Evolutionary conservation across 2,329 filamentous ascomycete species (phyloP).

Genomic region (Capronia epimyces): DNA sequence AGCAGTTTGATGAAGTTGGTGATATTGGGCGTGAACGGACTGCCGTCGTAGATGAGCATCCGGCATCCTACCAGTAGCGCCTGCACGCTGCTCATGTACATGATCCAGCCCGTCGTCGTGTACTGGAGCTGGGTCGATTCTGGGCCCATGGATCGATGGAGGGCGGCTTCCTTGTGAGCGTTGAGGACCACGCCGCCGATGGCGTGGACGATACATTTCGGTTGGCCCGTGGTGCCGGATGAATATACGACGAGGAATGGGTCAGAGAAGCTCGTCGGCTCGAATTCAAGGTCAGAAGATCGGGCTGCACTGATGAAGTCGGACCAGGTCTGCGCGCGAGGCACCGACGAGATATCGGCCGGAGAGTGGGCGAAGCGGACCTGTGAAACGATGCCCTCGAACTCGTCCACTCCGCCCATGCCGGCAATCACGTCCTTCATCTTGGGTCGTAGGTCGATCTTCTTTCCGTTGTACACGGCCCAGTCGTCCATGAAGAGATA

Average conservation of each 20-base stretch:
- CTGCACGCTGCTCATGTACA: constrained; percentile 60
- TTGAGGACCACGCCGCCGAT: constrained; percentile 38
- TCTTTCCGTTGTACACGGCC: constrained; percentile 73
- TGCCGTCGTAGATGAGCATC: constrained; percentile 73
- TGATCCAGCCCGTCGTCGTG: constrained; percentile 78
- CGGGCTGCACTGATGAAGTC: constrained; percentile 35
- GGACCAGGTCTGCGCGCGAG: constrained; percentile 40
- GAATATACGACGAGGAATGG: constrained; percentile 74
- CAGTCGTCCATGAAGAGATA: constrained; percentile 81
- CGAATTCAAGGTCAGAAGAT: constrained; percentile 33
- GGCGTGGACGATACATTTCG: constrained; percentile 80
- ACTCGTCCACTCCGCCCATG: constrained; percentile 55
- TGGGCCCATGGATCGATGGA: constrained; percentile 47
- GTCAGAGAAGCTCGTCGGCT: constrained; percentile 59
- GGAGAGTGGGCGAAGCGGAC: constrained; percentile 55
- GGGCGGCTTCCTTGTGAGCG: constrained; percentile 53
- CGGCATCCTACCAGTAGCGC: constrained; percentile 57
- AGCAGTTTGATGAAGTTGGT: constrained; percentile 59
- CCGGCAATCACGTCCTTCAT: constrained; percentile 62
- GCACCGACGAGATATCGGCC: constrained; percentile 53
- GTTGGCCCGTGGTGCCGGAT: constrained; percentile 73
- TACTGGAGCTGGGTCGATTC: constrained; percentile 51
- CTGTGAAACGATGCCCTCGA: constrained; percentile 60
- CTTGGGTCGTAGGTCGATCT: constrained; percentile 64
- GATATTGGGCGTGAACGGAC: constrained; percentile 67